These are phyloP conservation scores for Circinella umbellata DNA, from an alignment of 371 early-diverging fungal species.

Conservation along the genomic window DNA sequence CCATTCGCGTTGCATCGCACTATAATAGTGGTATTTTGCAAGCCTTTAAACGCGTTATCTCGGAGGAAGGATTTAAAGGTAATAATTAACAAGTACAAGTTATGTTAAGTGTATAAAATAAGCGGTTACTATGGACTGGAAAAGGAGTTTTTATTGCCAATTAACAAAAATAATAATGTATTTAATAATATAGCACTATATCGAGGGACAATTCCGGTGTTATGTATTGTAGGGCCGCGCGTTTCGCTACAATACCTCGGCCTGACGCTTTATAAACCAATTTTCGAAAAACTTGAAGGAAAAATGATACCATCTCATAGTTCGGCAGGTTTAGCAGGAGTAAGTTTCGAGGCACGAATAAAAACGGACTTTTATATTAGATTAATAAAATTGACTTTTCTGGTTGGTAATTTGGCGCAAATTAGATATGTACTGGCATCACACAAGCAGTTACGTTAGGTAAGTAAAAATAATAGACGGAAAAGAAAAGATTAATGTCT, in stretches of 20 bases:
- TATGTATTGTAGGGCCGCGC: slow-evolving; percentile 58
- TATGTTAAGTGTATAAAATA: not conserved
- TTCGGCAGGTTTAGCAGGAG: slow-evolving; percentile 56
- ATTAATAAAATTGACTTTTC: too few species aligned
- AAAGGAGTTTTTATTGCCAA: too few species aligned
- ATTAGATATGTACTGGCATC: slow-evolving; percentile 55
- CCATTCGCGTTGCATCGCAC: slow-evolving; percentile 34
- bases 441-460: slow-evolving; percentile 56
- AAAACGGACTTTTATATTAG: too few species aligned
- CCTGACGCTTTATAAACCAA: slow-evolving; percentile 55
- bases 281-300: slow-evolving; percentile 55
- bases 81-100: not conserved
- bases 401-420: not conserved
- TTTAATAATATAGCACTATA: slow-evolving; percentile 38
- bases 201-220: slow-evolving; percentile 52
- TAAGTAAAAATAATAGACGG: slow-evolving; percentile 19
- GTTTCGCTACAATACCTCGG: slow-evolving; percentile 57
- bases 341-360: slow-evolving; percentile 17
- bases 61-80: slow-evolving; percentile 12
- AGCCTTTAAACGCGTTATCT: slow-evolving; percentile 30
- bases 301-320: slow-evolving; percentile 46
- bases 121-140: too few species aligned
- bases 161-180: too few species aligned
- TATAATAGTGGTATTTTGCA: slow-evolving; percentile 42
- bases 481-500: not conserved